phyloP scores from a whole-genome alignment of 2,329 filamentous ascomycete species.

The Aspergillus latus region DNA sequence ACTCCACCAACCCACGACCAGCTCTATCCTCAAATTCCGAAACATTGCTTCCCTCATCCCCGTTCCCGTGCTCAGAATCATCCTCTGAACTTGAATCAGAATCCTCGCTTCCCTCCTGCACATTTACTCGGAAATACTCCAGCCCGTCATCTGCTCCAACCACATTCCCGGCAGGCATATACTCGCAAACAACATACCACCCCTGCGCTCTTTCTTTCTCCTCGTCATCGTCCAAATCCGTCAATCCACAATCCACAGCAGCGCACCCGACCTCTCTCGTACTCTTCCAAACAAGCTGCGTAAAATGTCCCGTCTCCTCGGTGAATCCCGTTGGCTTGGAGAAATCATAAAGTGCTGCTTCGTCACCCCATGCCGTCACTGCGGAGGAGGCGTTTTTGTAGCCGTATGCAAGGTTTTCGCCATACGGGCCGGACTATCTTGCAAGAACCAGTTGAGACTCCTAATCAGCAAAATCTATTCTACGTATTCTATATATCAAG shows the following conservation, averaged over 20 bases:
- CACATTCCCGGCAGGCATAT: conserved; percentile 67
- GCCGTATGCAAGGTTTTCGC: conserved; percentile 73
- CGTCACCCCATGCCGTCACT: conserved; percentile 67
- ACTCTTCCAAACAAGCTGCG: conserved; percentile 69
- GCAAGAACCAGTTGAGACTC: neutral
- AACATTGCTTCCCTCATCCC: neutral
- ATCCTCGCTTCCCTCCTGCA: conserved; percentile 13
- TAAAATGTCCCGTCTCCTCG: conserved; percentile 67
- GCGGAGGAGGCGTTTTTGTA: conserved; percentile 60
- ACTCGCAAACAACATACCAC: conserved; percentile 70
- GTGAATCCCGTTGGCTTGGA: conserved; percentile 54
- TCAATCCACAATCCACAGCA: conserved; percentile 43
- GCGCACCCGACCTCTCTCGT: conserved; percentile 62
- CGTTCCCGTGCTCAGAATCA: neutral
- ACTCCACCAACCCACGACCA: neutral
- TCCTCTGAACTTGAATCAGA: neutral
- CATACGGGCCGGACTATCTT: conserved; percentile 59
- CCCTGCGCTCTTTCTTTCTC: conserved; percentile 40
- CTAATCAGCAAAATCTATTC: no score
- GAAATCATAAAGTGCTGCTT: conserved; percentile 62
- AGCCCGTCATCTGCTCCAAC: conserved; percentile 29
- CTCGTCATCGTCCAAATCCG: conserved; percentile 24
- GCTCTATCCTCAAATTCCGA: neutral
- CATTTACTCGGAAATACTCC: conserved; percentile 34
- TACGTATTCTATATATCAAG: no score